phyloP scores from a whole-genome alignment of 495 filamentous ascomycete genomes.

The Baudoinia panamericana region DNA sequence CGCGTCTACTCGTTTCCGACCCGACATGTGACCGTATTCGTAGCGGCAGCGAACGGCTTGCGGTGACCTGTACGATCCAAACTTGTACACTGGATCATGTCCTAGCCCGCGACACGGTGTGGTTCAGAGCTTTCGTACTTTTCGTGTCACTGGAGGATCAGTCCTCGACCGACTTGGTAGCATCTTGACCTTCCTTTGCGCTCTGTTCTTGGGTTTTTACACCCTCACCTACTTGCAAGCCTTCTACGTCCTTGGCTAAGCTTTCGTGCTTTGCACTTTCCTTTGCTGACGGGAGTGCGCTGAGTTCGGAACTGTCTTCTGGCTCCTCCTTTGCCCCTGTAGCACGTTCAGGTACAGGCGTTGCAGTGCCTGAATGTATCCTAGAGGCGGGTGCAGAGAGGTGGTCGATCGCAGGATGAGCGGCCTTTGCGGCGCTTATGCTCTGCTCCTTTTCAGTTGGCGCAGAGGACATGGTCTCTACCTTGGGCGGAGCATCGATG shows the following conservation, averaged over 20 bases:
- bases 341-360: slow-evolving; percentile 4
- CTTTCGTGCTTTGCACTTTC: neutral
- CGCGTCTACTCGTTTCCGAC: no score
- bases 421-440: slow-evolving; percentile 1
- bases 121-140: no score
- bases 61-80: no score
- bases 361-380: slow-evolving; percentile 14
- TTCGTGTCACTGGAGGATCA: slow-evolving; percentile 7
- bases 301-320: neutral
- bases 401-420: slow-evolving; percentile 7
- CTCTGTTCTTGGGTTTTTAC: slow-evolving; percentile 21
- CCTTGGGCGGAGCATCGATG: slow-evolving; percentile 3
- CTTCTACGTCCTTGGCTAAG: slow-evolving; percentile 14
- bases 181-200: slow-evolving; percentile 22
- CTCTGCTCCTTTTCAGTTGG: slow-evolving; percentile 12
- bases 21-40: no score
- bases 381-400: slow-evolving; percentile 9
- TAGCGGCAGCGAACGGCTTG: no score
- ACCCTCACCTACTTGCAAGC: slow-evolving; percentile 11
- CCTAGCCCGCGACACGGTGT: no score
- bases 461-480: slow-evolving; percentile 14
- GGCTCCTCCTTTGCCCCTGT: slow-evolving; percentile 1
- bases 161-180: slow-evolving; percentile 24
- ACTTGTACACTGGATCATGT: no score
- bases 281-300: no score